A percentile compares a stretch with the other conserved stretches of the same genome.
Conservation (phyloP, 1,284 basidiomycete species). For the Porogramme epimiltina region DNA sequence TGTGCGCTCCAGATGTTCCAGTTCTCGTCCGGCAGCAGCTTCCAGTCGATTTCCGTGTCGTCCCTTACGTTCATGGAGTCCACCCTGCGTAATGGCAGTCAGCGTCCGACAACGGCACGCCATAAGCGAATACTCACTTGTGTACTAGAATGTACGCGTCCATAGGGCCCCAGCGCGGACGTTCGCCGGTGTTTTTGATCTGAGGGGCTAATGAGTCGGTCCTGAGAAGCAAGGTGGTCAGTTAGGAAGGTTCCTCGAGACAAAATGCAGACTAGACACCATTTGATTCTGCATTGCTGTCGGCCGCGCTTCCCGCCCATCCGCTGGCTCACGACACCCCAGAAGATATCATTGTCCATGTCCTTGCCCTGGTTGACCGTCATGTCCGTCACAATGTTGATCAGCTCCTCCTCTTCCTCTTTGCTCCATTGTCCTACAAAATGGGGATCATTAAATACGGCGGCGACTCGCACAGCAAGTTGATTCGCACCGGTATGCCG, state of each 20-base stretch:
- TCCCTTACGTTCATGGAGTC: constrained; percentile 73
- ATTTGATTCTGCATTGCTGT: constrained; percentile 86
- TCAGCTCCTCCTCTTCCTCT: constrained; percentile 74
- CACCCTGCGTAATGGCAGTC: constrained; percentile 45
- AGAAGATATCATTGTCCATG: constrained; percentile 78
- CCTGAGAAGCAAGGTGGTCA: constrained; percentile 41
- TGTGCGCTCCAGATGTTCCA: constrained; percentile 87
- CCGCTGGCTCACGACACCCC: constrained; percentile 71
- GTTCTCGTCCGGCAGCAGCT: constrained; percentile 64
- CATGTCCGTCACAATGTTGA: constrained; percentile 71
- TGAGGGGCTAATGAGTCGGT: constrained; percentile 73
- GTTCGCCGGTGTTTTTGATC: constrained; percentile 67
- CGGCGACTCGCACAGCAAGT: too few species aligned
- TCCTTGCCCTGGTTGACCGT: constrained; percentile 67
- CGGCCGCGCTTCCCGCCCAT: constrained; percentile 77
- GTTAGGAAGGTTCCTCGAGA: too few species aligned
- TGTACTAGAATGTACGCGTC: constrained; percentile 80
- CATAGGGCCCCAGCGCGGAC: constrained; percentile 71
- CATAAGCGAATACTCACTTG: constrained; percentile 52
- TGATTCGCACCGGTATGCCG: neutral
- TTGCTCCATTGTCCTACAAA: constrained; percentile 63
- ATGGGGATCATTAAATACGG: neutral
- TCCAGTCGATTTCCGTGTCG: constrained; percentile 86
- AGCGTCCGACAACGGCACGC: neutral
- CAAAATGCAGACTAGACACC: constrained; percentile 41